Evolutionary conservation across 148 eudicot genomes (phyloP).

Genomic region (Hydrangea macrophylla): DNA sequence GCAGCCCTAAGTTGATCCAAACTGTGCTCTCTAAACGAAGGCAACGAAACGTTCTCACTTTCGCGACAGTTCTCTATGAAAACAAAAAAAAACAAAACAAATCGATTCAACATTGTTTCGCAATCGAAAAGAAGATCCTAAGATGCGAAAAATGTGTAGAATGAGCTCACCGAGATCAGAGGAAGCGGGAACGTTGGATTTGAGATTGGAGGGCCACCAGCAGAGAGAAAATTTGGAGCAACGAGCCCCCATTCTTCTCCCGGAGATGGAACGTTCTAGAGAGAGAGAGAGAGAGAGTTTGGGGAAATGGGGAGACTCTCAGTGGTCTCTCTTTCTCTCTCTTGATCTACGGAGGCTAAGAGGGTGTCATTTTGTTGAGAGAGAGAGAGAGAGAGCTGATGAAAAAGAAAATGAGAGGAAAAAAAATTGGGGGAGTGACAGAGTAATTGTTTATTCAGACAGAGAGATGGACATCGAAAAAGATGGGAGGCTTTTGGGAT

Average conservation of each 20-base stretch:
- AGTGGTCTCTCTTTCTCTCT: constrained; percentile 18
- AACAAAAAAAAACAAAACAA: not conserved
- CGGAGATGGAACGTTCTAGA: constrained; percentile 5
- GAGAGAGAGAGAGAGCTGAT: not conserved
- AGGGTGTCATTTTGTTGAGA: constrained; percentile 20
- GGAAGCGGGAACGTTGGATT: constrained; percentile 41
- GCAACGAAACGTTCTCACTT: constrained; percentile 44
- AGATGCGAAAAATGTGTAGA: not conserved
- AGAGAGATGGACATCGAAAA: not conserved
- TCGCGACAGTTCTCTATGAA: constrained; percentile 41
- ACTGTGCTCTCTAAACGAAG: constrained; percentile 59
- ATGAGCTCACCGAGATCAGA: constrained; percentile 49
- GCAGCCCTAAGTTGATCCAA: constrained; percentile 66
- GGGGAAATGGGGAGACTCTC: constrained; percentile 11
- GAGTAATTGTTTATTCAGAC: constrained; percentile 13
- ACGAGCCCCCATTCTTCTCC: constrained; percentile 69
- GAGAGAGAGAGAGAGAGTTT: constrained; percentile 18
- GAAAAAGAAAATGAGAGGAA: no score
- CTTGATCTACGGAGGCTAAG: not conserved
- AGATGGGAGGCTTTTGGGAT: constrained; percentile 22
- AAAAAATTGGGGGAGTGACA: not conserved
- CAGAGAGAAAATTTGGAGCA: constrained; percentile 63
- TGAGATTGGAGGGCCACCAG: constrained; percentile 50
- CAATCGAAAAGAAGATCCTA: not conserved
- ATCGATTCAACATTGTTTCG: not conserved